Percentiles rank a stretch among this genome's conserved stretches.
Evolutionary conservation across 169 alveolate genomes (phyloP).

Genomic region (Cryptosporidium baileyi): DNA sequence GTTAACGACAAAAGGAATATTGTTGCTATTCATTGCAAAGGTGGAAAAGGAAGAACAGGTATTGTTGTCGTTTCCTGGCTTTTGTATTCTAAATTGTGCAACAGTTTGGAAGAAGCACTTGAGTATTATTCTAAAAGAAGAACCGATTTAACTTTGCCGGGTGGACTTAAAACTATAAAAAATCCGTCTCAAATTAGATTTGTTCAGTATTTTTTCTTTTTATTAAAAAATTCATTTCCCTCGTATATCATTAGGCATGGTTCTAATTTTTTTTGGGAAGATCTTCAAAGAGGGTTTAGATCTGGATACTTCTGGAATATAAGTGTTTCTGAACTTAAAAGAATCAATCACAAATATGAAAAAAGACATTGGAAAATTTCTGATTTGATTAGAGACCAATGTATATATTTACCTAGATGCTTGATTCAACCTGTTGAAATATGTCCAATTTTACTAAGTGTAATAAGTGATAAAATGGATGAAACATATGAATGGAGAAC

Average conservation of each 20-base stretch:
- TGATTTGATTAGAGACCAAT: conserved; percentile 10
- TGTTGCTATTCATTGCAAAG: conserved; percentile 90
- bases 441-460: conserved; percentile 9
- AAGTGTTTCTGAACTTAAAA: conserved; percentile 2
- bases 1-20: conserved; percentile 74
- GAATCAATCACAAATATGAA: conserved; percentile 43
- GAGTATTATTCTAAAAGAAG: conserved; percentile 74
- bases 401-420: conserved; percentile 30
- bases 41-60: conserved; percentile 94
- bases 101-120: conserved; percentile 74
- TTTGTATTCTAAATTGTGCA: conserved; percentile 73
- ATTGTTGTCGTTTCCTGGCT: conserved; percentile 85
- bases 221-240: conserved; percentile 33
- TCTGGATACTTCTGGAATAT: conserved; percentile 56
- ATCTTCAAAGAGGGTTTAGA: conserved; percentile 52
- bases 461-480: neutral
- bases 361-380: conserved; percentile 30
- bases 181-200: conserved; percentile 67
- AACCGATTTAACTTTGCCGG: conserved; percentile 63
- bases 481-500: conserved; percentile 37
- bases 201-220: conserved; percentile 32
- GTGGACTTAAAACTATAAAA: conserved; percentile 48
- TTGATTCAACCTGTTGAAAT: neutral
- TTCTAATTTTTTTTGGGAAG: conserved; percentile 54
- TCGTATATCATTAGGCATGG: neutral